phyloP scores from a whole-genome alignment of 2,329 filamentous ascomycete species.

The Cordyceps cateniannulata region DNA sequence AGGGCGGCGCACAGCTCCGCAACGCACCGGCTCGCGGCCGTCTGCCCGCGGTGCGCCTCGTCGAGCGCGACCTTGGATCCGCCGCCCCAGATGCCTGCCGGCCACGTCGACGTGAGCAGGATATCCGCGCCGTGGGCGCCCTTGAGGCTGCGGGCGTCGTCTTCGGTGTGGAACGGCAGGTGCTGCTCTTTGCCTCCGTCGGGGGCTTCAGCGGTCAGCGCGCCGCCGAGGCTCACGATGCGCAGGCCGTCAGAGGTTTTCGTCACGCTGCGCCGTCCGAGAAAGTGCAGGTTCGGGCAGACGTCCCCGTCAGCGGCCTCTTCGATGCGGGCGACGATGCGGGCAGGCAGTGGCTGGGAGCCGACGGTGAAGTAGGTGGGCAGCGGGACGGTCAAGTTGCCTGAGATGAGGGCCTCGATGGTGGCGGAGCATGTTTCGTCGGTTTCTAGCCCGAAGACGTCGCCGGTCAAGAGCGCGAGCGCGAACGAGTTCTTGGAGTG shows the following conservation, averaged over 20 bases:
- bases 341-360: conserved; percentile 60
- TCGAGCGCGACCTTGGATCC: conserved; percentile 54
- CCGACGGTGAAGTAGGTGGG: conserved; percentile 90
- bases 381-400: conserved; percentile 67
- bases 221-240: conserved; percentile 80
- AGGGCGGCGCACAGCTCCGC: conserved; percentile 71
- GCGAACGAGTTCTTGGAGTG: conserved; percentile 85
- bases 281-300: conserved; percentile 83
- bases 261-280: conserved; percentile 79
- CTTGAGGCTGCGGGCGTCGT: conserved; percentile 68
- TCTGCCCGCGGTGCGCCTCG: conserved; percentile 41
- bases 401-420: conserved; percentile 60
- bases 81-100: conserved; percentile 60
- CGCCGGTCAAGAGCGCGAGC: conserved; percentile 76
- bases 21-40: conserved; percentile 57
- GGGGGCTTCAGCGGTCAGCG: conserved; percentile 29
- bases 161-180: conserved; percentile 68
- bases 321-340: conserved; percentile 57
- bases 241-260: conserved; percentile 87
- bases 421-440: conserved; percentile 36
- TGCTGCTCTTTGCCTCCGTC: conserved; percentile 57
- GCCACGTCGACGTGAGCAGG: conserved; percentile 82
- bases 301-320: conserved; percentile 64
- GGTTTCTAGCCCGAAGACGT: conserved; percentile 64
- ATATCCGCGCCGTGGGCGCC: conserved; percentile 80